These are phyloP conservation scores for Paecilomyces sp. DNA, from an alignment of 2,329 filamentous ascomycete genomes.

Conservation along the genomic window DNA sequence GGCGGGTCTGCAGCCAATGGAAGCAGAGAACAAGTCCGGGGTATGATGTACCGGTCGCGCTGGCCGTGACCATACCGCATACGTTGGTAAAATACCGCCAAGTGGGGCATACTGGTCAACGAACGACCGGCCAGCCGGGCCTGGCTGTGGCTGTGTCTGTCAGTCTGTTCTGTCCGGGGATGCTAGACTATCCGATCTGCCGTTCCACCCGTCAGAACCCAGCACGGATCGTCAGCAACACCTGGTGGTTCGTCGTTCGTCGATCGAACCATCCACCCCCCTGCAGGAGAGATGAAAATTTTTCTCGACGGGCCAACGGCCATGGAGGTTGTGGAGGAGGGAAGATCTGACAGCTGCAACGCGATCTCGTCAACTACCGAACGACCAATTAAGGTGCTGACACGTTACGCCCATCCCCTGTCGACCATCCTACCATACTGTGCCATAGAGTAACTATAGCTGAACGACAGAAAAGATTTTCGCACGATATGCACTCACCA, in stretches of 20 bases:
- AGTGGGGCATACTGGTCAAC: not conserved
- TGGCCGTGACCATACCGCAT: not conserved
- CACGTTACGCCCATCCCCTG: not conserved
- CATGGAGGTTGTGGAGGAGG: not conserved
- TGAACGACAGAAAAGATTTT: not conserved
- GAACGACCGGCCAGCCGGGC: not conserved
- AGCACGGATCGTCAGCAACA: not conserved
- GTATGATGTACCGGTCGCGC: not conserved
- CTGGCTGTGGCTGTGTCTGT: not conserved
- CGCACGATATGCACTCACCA: not conserved
- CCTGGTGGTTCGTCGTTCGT: not conserved
- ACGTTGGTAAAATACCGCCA: not conserved
- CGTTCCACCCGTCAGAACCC: not conserved
- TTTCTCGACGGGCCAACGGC: not conserved
- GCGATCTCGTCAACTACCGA: not conserved
- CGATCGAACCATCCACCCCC: not conserved
- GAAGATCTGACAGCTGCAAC: not conserved
- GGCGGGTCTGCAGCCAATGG: not conserved
- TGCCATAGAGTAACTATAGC: not conserved
- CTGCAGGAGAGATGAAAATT: not conserved
- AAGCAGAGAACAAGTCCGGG: not conserved
- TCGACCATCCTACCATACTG: too few species aligned
- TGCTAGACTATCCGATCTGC: not conserved
- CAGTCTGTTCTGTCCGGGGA: not conserved
- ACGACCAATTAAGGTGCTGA: not conserved